Evolutionary conservation across 805 yeast genomes (phyloP), one percentile per base, ranked within the genome.

Genomic region (Phaffomyces opuntiae): DNA sequence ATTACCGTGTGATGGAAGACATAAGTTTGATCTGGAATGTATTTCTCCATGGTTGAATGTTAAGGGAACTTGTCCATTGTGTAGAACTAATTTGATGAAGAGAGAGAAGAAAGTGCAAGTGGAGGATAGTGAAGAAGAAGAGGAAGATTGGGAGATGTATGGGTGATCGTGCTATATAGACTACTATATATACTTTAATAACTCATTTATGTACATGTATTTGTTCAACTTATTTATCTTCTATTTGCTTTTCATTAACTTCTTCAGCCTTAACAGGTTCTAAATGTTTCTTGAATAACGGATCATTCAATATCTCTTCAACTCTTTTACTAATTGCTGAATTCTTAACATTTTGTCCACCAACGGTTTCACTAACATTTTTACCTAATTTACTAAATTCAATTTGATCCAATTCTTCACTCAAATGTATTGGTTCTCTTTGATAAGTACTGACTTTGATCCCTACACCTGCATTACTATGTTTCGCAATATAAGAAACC

Each of bases 21-120:
- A 90, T 62, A 73, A 73, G 37, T 90, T 86, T 63, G 98, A 90
- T 60, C 69, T 89, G 52, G 97, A 91, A 53, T 90, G 97, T 61
- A 80, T 91, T 35, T 83, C 84, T 0, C 93, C 95, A 0, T 90
- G 98, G 98, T 69, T 91, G 43, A 77, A 78, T 51, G 68, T 80
- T 43, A 79, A 83, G 54, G 68, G 75, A 2, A 83, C 87, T 0
- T 90, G 98, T 59, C 98, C 98, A 0, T 63, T 91, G 56, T 91
- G 97, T 60, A 72, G 98, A 52, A 78, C 75, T 49, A 82, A 88
- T 57, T 77, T 90, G 25, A 61, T 76, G 19, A 75, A 71, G 43
- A 76, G 67, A 68, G 76, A 67, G 61, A 64, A 54, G 60, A 67
- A 55, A 12, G 61, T 54, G n/a, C 25, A 50, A 1, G 44, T 49